phyloP scores from a whole-genome alignment of 495 filamentous ascomycete species.

The Penicillium egyptiacum region DNA sequence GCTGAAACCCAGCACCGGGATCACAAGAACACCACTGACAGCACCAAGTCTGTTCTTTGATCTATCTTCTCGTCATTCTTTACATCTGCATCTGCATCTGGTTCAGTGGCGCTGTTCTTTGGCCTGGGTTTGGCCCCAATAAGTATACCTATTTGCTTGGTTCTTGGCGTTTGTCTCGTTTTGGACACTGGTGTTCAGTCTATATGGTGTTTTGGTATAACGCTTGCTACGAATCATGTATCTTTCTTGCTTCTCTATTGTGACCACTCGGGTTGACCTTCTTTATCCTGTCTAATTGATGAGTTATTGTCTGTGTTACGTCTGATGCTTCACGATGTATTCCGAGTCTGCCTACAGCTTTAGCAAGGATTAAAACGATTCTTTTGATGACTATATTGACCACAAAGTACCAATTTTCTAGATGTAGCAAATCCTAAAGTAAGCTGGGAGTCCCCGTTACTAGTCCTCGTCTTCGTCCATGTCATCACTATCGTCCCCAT shows the following conservation, averaged over 20 bases:
- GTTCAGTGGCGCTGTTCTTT: slow-evolving; percentile 18
- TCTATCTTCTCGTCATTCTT: neutral
- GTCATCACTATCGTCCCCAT: slow-evolving; percentile 13
- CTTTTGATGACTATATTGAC: neutral
- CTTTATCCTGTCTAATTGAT: slow-evolving; percentile 16
- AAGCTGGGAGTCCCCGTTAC: slow-evolving; percentile 3
- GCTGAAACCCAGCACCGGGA: slow-evolving; percentile 33
- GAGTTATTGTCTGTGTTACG: slow-evolving; percentile 9
- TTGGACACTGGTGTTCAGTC: slow-evolving; percentile 7
- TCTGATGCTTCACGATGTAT: slow-evolving; percentile 24
- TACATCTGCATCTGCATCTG: slow-evolving; percentile 25
- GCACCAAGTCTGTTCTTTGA: slow-evolving; percentile 6
- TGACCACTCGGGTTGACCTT: neutral
- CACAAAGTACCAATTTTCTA: slow-evolving; percentile 8
- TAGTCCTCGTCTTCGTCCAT: slow-evolving; percentile 21
- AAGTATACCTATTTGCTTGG: slow-evolving; percentile 10
- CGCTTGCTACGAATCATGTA: slow-evolving; percentile 16
- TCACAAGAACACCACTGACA: neutral
- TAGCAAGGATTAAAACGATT: slow-evolving; percentile 18
- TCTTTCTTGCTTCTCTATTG: slow-evolving; percentile 15
- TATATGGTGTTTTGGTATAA: slow-evolving; percentile 11
- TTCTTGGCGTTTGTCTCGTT: slow-evolving; percentile 9
- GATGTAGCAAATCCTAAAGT: neutral
- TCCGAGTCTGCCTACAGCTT: neutral
- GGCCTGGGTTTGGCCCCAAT: slow-evolving; percentile 7